These are phyloP conservation scores for Wickerhamiella spandovensis DNA, from an alignment of 805 yeast genomes.

Conservation along the genomic window DNA sequence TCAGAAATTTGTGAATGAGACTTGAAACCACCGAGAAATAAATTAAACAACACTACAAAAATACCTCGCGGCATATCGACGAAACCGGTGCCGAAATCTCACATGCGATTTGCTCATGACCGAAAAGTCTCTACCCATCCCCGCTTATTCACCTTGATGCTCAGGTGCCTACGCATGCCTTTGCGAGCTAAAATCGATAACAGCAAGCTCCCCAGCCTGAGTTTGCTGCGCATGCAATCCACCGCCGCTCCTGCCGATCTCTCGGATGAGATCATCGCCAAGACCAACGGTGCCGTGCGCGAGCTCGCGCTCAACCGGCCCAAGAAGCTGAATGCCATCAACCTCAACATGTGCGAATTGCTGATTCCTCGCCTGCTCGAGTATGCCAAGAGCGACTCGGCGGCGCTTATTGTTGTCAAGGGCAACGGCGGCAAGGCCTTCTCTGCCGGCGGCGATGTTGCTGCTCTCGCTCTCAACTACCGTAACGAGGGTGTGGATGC, in stretches of 20 bases:
- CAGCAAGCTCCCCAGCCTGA: neutral
- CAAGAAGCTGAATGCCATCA: slow-evolving; percentile 71
- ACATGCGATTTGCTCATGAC: neutral
- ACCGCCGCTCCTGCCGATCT: neutral
- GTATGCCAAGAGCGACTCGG: slow-evolving; percentile 54
- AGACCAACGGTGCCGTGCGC: slow-evolving; percentile 51
- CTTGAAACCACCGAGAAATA: too few relatives aligned
- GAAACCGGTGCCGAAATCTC: neutral
- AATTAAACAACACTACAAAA: too few relatives aligned
- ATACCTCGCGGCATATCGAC: too few relatives aligned
- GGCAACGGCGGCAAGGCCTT: slow-evolving; percentile 53
- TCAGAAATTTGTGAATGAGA: too few relatives aligned
- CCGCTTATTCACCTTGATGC: neutral
- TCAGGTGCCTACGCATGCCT: slow-evolving; percentile 19
- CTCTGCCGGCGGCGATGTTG: slow-evolving; percentile 96
- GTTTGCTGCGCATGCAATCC: neutral
- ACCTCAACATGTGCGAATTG: slow-evolving; percentile 56
- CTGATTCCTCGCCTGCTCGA: slow-evolving; percentile 65
- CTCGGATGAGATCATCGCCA: slow-evolving; percentile 47
- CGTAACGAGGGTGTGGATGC: slow-evolving; percentile 25
- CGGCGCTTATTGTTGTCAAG: slow-evolving; percentile 53
- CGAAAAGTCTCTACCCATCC: neutral
- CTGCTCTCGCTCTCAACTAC: slow-evolving; percentile 44
- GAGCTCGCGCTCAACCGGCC: slow-evolving; percentile 68
- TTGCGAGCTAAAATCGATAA: slow-evolving; percentile 23